phyloP scores from a whole-genome alignment of 257 asterid genomes.

The Petrea volubilis region DNA sequence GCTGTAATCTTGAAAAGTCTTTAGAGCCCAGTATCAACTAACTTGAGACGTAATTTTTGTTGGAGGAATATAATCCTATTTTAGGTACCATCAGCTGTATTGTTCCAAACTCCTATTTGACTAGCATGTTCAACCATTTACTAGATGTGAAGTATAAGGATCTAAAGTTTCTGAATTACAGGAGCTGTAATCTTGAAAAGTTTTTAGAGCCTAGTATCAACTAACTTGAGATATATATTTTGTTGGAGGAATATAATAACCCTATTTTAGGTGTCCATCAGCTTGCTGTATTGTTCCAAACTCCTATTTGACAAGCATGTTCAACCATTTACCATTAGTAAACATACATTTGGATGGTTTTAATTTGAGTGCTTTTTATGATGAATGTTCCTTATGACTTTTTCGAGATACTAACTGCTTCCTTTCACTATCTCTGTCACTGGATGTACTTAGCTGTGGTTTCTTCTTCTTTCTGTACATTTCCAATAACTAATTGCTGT shows the following conservation, averaged over 20 bases:
- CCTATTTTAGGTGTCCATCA: background rate
- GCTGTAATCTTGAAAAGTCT: background rate
- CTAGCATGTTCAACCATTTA: conserved; percentile 13
- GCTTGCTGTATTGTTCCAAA: background rate
- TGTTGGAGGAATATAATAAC: background rate
- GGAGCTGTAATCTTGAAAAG: background rate
- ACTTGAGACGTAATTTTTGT: background rate
- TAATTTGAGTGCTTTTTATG: background rate
- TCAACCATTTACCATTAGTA: background rate
- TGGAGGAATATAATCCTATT: background rate
- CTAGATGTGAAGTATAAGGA: background rate
- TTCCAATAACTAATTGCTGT: conserved; percentile 10
- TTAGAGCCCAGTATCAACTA: background rate
- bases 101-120: background rate
- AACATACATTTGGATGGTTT: background rate
- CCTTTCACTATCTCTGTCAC: background rate
- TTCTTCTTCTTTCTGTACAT: conserved; percentile 5
- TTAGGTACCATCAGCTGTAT: background rate
- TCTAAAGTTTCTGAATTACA: background rate
- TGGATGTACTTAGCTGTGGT: conserved; percentile 6
- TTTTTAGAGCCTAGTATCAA: background rate
- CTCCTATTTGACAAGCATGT: conserved; percentile 7
- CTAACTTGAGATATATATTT: background rate
- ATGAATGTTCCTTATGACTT: background rate
- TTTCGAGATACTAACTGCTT: background rate